Evolutionary conservation across 805 yeast genomes (phyloP).

Genomic region (Metschnikowia noctiluminum): DNA sequence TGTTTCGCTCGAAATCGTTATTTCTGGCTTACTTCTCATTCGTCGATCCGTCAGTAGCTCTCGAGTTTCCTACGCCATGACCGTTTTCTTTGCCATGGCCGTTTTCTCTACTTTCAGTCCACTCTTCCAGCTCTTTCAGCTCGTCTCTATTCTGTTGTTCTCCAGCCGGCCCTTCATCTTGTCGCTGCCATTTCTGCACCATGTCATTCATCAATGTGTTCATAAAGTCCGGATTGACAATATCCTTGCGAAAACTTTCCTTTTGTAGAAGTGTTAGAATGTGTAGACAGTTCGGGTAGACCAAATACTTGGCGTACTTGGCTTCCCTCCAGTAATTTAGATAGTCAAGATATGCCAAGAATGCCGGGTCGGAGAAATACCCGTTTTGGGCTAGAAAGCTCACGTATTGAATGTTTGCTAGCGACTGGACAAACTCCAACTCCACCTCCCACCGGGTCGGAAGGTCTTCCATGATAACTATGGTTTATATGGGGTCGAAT

Average conservation of each 20-base stretch:
- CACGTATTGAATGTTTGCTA: conserved; percentile 85
- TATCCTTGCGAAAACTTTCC: conserved; percentile 51
- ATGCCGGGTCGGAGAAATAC: conserved; percentile 65
- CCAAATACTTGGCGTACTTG: conserved; percentile 64
- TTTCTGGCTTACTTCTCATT: too few relatives aligned
- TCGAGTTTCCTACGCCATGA: too few relatives aligned
- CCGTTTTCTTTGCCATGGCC: too few relatives aligned
- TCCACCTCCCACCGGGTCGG: conserved; percentile 88
- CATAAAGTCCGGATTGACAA: conserved; percentile 55
- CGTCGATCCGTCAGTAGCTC: too few relatives aligned
- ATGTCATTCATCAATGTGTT: conserved; percentile 66
- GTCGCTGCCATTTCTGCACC: conserved; percentile 66
- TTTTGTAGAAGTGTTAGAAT: conserved; percentile 61
- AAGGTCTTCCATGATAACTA: conserved; percentile 24
- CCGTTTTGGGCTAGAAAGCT: conserved; percentile 83
- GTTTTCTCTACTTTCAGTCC: not conserved
- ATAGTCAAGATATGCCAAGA: conserved; percentile 73
- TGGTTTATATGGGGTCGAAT: not conserved
- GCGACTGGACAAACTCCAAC: conserved; percentile 89
- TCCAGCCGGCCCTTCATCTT: conserved; percentile 14
- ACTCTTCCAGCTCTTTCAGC: not conserved
- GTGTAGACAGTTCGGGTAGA: conserved; percentile 86
- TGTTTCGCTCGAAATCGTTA: too few relatives aligned
- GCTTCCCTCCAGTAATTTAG: conserved; percentile 83
- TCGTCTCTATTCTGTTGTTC: not conserved